Base-by-base conservation (phyloP, 345 rosid genomes). In the Linum trigynum region DNA sequence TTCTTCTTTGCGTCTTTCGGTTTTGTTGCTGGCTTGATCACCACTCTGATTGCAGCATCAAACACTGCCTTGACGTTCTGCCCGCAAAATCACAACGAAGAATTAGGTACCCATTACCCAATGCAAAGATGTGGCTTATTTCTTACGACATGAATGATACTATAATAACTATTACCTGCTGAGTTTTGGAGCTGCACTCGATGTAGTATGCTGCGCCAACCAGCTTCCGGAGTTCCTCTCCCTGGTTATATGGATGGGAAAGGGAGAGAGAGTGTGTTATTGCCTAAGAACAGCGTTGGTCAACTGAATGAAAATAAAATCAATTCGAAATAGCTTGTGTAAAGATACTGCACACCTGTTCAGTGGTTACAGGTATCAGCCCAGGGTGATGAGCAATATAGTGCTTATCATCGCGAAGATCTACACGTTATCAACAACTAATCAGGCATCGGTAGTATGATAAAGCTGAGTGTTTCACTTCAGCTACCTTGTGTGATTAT, bases 181-280 rank as follows among this genome's bases (percentile, higher is more conserved):
- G 99, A 74, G 99, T 90, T 83, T 90, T 94, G 40, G 97, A 94
- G 86, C 99, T 94, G 82, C 99, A 94, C 70, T 94, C 99, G 37
- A 88, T 79, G 78, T 90, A 94, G 76, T 83, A 94, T 59, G 87
- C 76, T 2, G 99, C 99, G 36, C 96, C 99, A 67, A 94, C 88
- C 72, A 83, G 87, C 79, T 86, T 92, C 64, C 94, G 89, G 43
- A 94, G 85, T 71, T 94, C 99, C 86, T 94, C 99, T 55, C 99
- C 99, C 99, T 94, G 77, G 48, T 72, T 23, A 23, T 17, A 57
- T 5, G 17, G 35, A 67, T 58, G 63, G 53, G 38, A 32, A 7
- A 37, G 61, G 3, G 23, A 0, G 1, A 57, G 32, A 23, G 32
- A 23, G 32, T 23, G 32, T 23, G 61, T 4, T 58, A 40, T 56